Evolutionary conservation across 805 yeast species (phyloP).

Genomic region (Pichia nanzhaoensis): DNA sequence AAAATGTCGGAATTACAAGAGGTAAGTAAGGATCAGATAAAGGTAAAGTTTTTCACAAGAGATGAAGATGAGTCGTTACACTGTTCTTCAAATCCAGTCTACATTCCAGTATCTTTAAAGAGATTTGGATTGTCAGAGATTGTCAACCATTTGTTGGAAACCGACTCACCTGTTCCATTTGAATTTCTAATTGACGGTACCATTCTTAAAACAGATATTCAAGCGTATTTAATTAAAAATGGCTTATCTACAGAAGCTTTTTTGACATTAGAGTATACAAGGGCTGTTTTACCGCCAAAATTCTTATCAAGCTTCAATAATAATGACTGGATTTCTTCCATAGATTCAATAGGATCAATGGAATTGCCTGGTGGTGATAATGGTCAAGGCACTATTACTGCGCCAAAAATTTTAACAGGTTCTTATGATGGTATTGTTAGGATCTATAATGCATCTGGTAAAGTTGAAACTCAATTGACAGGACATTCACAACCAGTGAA

Average conservation of each 20-base stretch:
- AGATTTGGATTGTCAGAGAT: conserved; percentile 92
- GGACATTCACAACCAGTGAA: conserved; percentile 90
- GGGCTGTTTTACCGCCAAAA: conserved; percentile 92
- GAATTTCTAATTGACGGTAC: conserved; percentile 88
- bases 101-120: conserved; percentile 78
- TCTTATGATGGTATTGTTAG: conserved; percentile 89
- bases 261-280: conserved; percentile 78
- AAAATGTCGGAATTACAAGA: conserved; percentile 13
- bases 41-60: conserved; percentile 77
- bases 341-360: conserved; percentile 40
- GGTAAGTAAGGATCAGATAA: conserved; percentile 42
- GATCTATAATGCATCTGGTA: conserved; percentile 77
- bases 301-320: conserved; percentile 80
- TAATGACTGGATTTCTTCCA: conserved; percentile 92
- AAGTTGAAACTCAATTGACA: conserved; percentile 67
- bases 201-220: conserved; percentile 67
- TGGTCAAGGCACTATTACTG: conserved; percentile 29
- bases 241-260: conserved; percentile 81
- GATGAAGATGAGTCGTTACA: conserved; percentile 71
- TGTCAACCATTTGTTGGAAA: conserved; percentile 75
- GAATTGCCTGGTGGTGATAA: conserved; percentile 24
- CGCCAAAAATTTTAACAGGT: conserved; percentile 70
- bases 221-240: conserved; percentile 66
- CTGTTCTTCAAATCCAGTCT: conserved; percentile 74
- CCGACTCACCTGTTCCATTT: conserved; percentile 73